Evolutionary conservation across 1,284 basidiomycete genomes (phyloP), one percentile per base, ranked within the genome.

Genomic region (Tetrapyrgos nigripes): DNA sequence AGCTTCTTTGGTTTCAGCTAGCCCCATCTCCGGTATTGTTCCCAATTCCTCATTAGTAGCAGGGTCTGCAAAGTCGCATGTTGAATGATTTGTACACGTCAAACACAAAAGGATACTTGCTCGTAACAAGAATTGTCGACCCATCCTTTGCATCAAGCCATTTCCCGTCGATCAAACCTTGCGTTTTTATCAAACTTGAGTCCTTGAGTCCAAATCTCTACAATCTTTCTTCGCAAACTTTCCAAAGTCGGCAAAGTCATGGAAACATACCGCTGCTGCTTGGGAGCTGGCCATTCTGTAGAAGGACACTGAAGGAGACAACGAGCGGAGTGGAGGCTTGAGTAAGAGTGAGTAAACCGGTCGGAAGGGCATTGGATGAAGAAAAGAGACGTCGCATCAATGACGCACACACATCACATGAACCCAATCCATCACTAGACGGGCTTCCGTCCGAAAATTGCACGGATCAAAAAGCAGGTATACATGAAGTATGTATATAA

Each of bases 1-100:
- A 9, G 95, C 95, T 61, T 85, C 79, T 64, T 87, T 86, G 3
- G 93, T 92, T 75, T 97, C 94, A 31, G 81, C 80, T 46, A 93
- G 73, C 11, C 89, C 90, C 89, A 97, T 92, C 69, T 97, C 95
- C 4, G 95, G 93, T 27, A 94, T 80, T 0, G 85, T 88, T 27
- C 93, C 95, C 46, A 97, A 83, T 57, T 85, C 83, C 66, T 94
- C 85, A 43, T 84, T 83, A 1, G 90, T 95, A 3, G 93, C 91
- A 29, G 95, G 95, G 78, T 97, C 95, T 95, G 61, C 21, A 6
- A 29, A 29, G 26, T 9, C 44, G 27, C 33, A 37, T 8, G 14
- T 46, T 50, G 19, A 53, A 53, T 50, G 47, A 45, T 29, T 28
- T 37, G 28, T 21, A n/a, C 58, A 24, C n/a, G 8, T 44, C 37